A percentile compares a stretch with the other conserved stretches of the same genome.
phyloP scores from a whole-genome alignment of 768 basidiomycete genomes.

The Serendipita sp. region DNA sequence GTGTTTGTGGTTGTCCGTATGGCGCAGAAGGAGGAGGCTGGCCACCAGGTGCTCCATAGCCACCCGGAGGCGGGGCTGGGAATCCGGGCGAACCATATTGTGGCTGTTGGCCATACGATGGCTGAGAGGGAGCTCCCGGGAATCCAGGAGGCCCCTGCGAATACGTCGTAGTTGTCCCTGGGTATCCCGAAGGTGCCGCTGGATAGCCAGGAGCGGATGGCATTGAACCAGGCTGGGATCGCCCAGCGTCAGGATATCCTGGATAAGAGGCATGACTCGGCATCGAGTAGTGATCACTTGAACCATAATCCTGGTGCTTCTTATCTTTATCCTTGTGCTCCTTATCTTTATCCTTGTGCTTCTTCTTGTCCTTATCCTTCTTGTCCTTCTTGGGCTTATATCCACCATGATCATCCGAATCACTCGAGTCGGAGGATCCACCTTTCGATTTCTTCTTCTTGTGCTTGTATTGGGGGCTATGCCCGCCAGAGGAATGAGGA shows the following conservation, averaged over 20 bases:
- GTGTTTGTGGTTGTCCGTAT: background rate
- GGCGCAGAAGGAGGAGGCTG: background rate
- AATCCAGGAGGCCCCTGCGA: background rate
- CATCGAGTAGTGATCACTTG: background rate
- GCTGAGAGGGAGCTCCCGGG: background rate
- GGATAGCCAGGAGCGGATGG: background rate
- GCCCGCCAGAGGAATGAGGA: background rate
- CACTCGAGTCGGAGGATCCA: background rate
- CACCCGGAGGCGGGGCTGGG: no score
- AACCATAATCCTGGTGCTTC: no score
- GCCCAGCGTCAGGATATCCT: background rate
- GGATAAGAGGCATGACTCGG: background rate
- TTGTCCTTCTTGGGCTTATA: constrained; percentile 10
- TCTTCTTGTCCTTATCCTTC: constrained; percentile 4
- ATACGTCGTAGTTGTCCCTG: background rate
- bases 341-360: background rate
- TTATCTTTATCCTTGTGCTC: no score
- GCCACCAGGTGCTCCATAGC: no score
- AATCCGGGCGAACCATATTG: no score
- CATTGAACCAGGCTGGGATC: background rate
- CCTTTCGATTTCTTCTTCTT: constrained; percentile 2
- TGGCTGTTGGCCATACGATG: background rate
- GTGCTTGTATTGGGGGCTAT: background rate
- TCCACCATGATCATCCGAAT: background rate
- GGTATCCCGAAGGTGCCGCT: background rate